Evolutionary conservation across 2,329 filamentous ascomycete species (phyloP).

Genomic region (Xylaria sp.): DNA sequence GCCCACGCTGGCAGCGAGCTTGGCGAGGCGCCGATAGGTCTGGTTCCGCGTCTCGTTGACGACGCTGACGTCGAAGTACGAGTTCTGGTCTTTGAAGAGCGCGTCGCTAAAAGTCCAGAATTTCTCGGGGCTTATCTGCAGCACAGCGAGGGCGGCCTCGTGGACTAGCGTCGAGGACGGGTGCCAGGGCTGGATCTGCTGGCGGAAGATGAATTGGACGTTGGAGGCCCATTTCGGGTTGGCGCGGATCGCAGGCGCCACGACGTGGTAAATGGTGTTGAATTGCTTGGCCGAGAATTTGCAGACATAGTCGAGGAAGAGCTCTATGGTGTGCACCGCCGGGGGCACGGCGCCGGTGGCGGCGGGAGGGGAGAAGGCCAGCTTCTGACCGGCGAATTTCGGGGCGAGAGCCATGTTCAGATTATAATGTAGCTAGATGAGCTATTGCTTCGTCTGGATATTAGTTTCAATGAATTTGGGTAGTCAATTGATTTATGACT

Average conservation of each 20-base stretch:
- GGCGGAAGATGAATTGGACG: slow-evolving; percentile 82
- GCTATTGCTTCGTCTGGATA: too few relatives aligned
- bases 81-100: slow-evolving; percentile 69
- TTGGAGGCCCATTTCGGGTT: slow-evolving; percentile 62
- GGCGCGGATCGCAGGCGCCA: slow-evolving; percentile 68
- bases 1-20: slow-evolving; percentile 72
- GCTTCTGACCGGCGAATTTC: slow-evolving; percentile 76
- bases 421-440: neutral
- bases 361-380: slow-evolving; percentile 53
- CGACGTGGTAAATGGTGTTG: slow-evolving; percentile 71
- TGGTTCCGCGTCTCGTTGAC: slow-evolving; percentile 84
- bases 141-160: slow-evolving; percentile 84
- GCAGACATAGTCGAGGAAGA: slow-evolving; percentile 90
- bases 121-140: slow-evolving; percentile 69
- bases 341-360: slow-evolving; percentile 47
- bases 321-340: slow-evolving; percentile 64
- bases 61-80: slow-evolving; percentile 84
- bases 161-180: slow-evolving; percentile 81
- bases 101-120: slow-evolving; percentile 82
- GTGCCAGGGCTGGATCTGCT: slow-evolving; percentile 95
- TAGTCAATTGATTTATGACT: neutral
- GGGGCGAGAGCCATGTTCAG: slow-evolving; percentile 74
- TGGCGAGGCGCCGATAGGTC: slow-evolving; percentile 80
- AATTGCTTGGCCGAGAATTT: slow-evolving; percentile 74
- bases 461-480: too few relatives aligned